A percentile compares a stretch with the other conserved stretches of the same genome.
These are phyloP conservation scores for Ceratocystis destructans DNA, from an alignment of 2,329 filamentous ascomycete species.

Conservation along the genomic window DNA sequence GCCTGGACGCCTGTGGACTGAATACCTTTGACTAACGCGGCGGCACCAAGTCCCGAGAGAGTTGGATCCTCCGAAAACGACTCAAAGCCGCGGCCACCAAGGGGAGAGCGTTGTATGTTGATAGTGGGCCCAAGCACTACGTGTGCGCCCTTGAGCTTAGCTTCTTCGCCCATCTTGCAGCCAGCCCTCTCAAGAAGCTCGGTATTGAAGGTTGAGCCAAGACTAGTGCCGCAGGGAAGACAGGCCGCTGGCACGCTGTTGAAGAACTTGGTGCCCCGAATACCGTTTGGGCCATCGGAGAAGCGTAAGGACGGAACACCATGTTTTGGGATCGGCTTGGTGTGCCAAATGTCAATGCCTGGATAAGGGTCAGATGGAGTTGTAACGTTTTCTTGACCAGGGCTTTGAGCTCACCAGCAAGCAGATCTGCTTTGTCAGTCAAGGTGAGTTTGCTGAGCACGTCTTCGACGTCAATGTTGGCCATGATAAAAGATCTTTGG, in stretches of 20 bases:
- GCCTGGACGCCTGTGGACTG: slow-evolving; percentile 43
- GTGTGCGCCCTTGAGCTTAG: slow-evolving; percentile 56
- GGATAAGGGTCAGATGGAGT: slow-evolving; percentile 30
- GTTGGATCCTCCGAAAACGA: slow-evolving; percentile 46
- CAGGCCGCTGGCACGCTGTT: slow-evolving; percentile 51
- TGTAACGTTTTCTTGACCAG: no score
- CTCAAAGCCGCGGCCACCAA: slow-evolving; percentile 47
- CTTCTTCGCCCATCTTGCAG: slow-evolving; percentile 54
- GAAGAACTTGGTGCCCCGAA: slow-evolving; percentile 48
- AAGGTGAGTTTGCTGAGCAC: slow-evolving; percentile 57
- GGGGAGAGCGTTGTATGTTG: slow-evolving; percentile 47
- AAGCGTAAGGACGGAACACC: slow-evolving; percentile 62
- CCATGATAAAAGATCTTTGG: slow-evolving; percentile 27
- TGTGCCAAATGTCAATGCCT: slow-evolving; percentile 48
- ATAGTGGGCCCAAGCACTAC: slow-evolving; percentile 55
- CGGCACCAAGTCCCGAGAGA: slow-evolving; percentile 41
- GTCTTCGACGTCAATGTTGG: slow-evolving; percentile 40
- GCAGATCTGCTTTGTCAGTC: slow-evolving; percentile 65
- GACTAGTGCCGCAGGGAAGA: slow-evolving; percentile 70
- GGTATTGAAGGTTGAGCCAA: slow-evolving; percentile 67
- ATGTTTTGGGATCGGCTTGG: slow-evolving; percentile 39
- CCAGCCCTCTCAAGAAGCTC: slow-evolving; percentile 60
- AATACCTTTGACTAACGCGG: slow-evolving; percentile 40
- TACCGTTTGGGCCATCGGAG: slow-evolving; percentile 66
- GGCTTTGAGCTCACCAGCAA: slow-evolving; percentile 45